These are phyloP conservation scores for Colletotrichum incanum DNA, from an alignment of 2,329 filamentous ascomycete genomes.

Conservation along the genomic window DNA sequence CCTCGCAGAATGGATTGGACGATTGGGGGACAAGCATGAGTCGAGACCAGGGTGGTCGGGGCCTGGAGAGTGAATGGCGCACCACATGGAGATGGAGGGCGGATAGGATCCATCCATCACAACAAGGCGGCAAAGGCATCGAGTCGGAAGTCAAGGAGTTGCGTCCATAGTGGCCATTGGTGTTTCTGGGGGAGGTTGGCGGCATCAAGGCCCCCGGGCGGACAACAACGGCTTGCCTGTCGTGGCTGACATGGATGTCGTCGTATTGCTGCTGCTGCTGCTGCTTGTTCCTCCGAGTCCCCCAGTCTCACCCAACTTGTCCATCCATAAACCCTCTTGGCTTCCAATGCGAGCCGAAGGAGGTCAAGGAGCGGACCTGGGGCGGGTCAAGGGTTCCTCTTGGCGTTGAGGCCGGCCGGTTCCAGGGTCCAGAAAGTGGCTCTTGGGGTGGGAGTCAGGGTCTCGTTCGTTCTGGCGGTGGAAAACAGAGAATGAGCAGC, in stretches of 20 bases:
- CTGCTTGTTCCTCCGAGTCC: background rate
- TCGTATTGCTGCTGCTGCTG: background rate
- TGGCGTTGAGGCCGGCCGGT: constrained; percentile 29
- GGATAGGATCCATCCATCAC: constrained; percentile 17
- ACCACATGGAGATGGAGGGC: constrained; percentile 10
- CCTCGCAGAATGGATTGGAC: constrained; percentile 31
- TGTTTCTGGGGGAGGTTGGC: constrained; percentile 1
- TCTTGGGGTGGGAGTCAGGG: constrained; percentile 1
- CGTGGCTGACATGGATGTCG: background rate
- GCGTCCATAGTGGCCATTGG: constrained; percentile 7
- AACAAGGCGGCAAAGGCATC: constrained; percentile 31
- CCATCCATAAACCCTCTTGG: background rate
- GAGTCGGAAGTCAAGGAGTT: constrained; percentile 20
- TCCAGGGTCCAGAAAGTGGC: constrained; percentile 30
- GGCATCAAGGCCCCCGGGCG: background rate
- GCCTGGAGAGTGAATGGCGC: background rate
- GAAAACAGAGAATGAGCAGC: background rate
- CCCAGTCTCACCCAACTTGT: background rate
- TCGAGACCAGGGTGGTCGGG: constrained; percentile 19
- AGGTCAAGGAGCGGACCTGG: constrained; percentile 4
- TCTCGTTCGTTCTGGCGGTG: constrained; percentile 25
- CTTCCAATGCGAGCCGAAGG: background rate
- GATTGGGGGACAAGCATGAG: constrained; percentile 25
- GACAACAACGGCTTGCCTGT: constrained; percentile 2
- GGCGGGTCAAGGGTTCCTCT: constrained; percentile 29